Base-by-base conservation (phyloP, 2,329 filamentous ascomycete genomes). In the Passalora sequoiae region DNA sequence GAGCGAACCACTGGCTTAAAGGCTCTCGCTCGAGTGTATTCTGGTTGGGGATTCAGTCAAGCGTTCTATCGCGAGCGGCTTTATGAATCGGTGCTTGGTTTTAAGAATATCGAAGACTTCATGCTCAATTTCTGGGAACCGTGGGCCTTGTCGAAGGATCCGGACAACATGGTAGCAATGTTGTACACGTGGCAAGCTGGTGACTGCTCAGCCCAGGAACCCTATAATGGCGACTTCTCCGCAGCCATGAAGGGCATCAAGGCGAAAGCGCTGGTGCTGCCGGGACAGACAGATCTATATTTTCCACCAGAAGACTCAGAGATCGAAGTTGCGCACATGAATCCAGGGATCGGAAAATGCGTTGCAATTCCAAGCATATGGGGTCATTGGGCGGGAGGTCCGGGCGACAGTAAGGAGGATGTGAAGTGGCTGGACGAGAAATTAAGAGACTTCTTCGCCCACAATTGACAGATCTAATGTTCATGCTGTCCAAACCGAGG, bases 31-130 rank as follows among this genome's bases (percentile, higher is more conserved):
- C 50, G 62, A 4, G 85, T 81, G 0, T 92, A 92, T 63, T 84
- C 86, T 1, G 86, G 85, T 0, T 92, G 78, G 85, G 86, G 86
- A 0, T 85, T 91, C 56, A 84, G 80, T 39, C 85, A 89, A 57
- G 75, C 83, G 0, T 91, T 89, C 57, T 91, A 91, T 57, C 75
- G 86, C 1, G 71, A 86, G 53, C 81, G 74, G 59, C 47, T 86
- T n/a, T 83, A 83, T 60, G 77, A 85, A 60, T 80, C 64, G 1
- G 68, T 60, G 1, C 71, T 89, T 6, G 81, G 82, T 0, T 87
- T 75, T 56, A 79, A 80, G 51, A 70, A 78, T 42, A 69, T 89
- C 2, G 84, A 89, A 49, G 79, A 85, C 40, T 91, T 89, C 49
- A 77, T 91, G 72, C 68, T 78, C 5, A 77, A 74, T 9, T 88